Evolutionary conservation across 2,329 filamentous ascomycete genomes (phyloP), one percentile per base, ranked within the genome.

Genomic region (Metarhizium rileyi): DNA sequence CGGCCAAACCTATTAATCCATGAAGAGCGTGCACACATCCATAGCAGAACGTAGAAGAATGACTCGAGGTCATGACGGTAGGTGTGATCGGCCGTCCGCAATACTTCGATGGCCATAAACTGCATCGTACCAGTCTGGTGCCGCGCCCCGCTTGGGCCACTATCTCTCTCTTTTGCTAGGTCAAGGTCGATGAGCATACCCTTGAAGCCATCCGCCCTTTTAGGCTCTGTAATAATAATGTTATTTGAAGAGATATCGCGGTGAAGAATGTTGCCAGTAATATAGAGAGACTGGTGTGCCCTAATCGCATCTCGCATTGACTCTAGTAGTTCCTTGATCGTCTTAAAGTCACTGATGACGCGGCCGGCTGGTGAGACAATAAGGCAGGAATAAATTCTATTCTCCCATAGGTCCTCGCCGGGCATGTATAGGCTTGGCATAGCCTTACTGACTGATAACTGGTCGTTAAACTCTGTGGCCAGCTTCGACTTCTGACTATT

Each of bases 261-360:
- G 16, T 41, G 38, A 1, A 41, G 38, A 14, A 41, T 41, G 38
- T 41, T 57, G 10, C 61, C 59, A 5, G 62, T 49, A 1, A 57
- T 12, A 27, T 64, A 63, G 0, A 72, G 55, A 16, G 61, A 66
- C n/a, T 51, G 57, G 47, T 70, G 62, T n/a, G 57, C 66, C n/a
- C 54, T 64, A 46, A 70, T 61, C 14, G 61, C 61, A 48, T 70
- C 66, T 5, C 60, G 59, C 18, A 65, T 51, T 1, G 57, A 60
- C 42, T 59, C 52, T 2, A 72, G 57, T 9, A 72, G 53, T 51
- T 71, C 65, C 35, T 16, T 35, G 8, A 60, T 50, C 2, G 58
- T 57, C 10, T 27, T 1, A 50, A 64, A 70, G 25, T 54, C 44
- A 27, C 56, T 44, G 1, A 61, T 35, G 2, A 54, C 40, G 0